Percentiles rank a stretch among this genome's conserved stretches.
Conservation (phyloP, 768 basidiomycete genomes). For the Postia placenta region DNA sequence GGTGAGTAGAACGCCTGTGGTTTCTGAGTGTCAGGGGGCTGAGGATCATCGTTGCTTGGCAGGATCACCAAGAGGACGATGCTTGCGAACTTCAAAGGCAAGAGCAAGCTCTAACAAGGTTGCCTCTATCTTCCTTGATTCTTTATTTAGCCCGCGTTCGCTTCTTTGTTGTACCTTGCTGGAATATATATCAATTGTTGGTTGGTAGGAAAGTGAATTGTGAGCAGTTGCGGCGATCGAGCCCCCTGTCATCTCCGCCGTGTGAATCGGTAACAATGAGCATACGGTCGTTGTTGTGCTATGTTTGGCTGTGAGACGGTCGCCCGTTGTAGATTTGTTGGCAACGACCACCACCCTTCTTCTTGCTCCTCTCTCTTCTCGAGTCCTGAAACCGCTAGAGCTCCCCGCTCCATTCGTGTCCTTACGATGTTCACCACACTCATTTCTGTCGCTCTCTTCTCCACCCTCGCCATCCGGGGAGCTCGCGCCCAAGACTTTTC, state of each 20-base stretch:
- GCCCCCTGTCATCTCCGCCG: background rate
- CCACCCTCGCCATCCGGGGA: conserved; percentile 43
- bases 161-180: background rate
- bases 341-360: conserved; percentile 18
- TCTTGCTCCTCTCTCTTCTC: conserved; percentile 12
- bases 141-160: background rate
- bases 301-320: conserved; percentile 9
- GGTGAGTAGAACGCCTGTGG: conserved; percentile 41
- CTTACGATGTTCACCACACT: conserved; percentile 71
- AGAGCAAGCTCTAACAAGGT: conserved; percentile 36
- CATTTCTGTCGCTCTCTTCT: conserved; percentile 68
- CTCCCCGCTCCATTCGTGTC: conserved; percentile 24
- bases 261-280: background rate
- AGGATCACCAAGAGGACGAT: conserved; percentile 66
- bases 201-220: background rate
- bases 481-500: conserved; percentile 45
- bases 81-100: conserved; percentile 56
- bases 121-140: background rate
- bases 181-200: background rate
- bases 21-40: conserved; percentile 4
- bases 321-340: conserved; percentile 11
- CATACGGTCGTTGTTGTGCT: conserved; percentile 9
- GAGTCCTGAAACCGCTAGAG: conserved; percentile 3
- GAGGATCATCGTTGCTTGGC: conserved; percentile 5
- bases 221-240: background rate